Base-by-base conservation (phyloP, 2,329 filamentous ascomycete species). In the Colletotrichum melonis region DNA sequence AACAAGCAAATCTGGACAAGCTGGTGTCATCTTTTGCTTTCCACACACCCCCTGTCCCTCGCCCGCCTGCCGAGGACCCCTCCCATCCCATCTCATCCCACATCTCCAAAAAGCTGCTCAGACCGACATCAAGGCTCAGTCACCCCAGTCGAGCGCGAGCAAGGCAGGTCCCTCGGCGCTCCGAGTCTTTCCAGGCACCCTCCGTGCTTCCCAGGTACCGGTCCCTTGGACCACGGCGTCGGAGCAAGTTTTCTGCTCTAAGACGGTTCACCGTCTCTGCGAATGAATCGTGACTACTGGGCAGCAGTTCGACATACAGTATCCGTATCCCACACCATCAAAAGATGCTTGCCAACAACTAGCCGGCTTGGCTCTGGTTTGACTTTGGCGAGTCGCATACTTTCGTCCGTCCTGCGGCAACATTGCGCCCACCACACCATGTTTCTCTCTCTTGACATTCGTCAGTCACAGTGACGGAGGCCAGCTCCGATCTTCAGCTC, bases 11-110 rank as follows among this genome's bases (percentile, higher is more conserved):
- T 22, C 46, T 12, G 42, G 52, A 64, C 55, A 66, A 30, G 69
- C 64, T 63, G 64, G 54, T 72, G 69, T 69, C 59, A 69, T 60
- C n/a, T 54, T 54, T 63, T 12, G 26, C 60, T 72, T 52, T n/a
- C 35, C 28, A 35, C 68, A 72, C 46, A 38, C 71, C 67, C 70
- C 46, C 16, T 56, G 60, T 57, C 58, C 62, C 67, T 71, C 62
- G 56, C 28, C 32, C 54, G 46, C 42, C 14, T 12, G 22, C 12
- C n/a, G 57, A 16, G 55, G 57, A 24, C 63, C 71, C 52, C 59
- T 70, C 62, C 54, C 67, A 63, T 73, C 62, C 67, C 71, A 70
- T 73, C 67, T 71, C 55, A 70, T 70, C 60, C 67, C 71, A 64
- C 71, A 62, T 64, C 32, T 38, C n/a, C 28, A 28, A 19, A 4